Evolutionary conservation across 805 yeast species (phyloP), one percentile per base, ranked within the genome.

Genomic region (Wickerhamiella lipophila): DNA sequence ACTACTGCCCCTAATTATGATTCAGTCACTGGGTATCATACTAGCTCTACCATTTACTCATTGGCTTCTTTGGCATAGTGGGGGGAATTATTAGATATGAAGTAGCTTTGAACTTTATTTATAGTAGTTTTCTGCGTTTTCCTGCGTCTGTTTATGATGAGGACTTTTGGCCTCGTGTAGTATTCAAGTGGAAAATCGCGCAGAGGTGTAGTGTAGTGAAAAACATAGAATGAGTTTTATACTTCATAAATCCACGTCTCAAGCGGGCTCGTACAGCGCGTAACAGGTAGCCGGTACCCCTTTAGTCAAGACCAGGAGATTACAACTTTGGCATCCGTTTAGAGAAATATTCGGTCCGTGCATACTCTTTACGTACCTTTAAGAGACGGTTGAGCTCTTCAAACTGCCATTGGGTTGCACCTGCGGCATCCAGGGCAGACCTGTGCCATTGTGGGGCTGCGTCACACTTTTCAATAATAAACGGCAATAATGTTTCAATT

Each of bases 401-500:
- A 19, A 32, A 18, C 40, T 44, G 47, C 23, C 38, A 44, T 23
- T 19, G 19, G 12, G 41, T 34, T n/a, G 40, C 40, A 13, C 19
- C 41, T 6, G 8, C 41, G 25, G 32, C 47, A 15, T 22, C 11
- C 16, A n/a, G 13, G 2, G 30, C 3, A 2, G 40, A 16, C 8
- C 29, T 11, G 32, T 34, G 40, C 47, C 47, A 44, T 11, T 23
- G 15, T 18, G 21, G n/a, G 6, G 11, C n/a, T 4, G 13, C 18
- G 9, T 6, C 23, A 16, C 27, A 27, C 8, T 45, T 22, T n/a
- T 35, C 23, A 12, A 23, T 12, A 18, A 45, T 13, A 27, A 45
- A 45, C 30, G 48, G 48, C 6, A 36, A 4, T 1, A 56, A 49
- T 1, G 56, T 56, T 8, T 42, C 57, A 35, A 57, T 50, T 4